A percentile compares a stretch with the other conserved stretches of the same genome.
phyloP scores from a whole-genome alignment of 805 yeast species.

The Candida xiaguanensis region DNA sequence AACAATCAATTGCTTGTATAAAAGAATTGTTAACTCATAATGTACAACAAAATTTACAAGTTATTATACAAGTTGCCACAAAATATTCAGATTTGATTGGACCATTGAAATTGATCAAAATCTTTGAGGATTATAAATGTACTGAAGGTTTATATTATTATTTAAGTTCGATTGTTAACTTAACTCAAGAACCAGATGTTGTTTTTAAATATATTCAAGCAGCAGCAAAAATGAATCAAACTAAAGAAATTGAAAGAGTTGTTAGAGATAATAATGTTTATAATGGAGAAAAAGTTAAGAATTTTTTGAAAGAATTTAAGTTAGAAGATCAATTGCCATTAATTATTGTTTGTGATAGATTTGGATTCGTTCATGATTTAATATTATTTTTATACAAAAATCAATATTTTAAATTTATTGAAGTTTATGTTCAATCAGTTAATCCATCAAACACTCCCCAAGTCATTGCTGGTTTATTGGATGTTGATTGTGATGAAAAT shows the following conservation, averaged over 20 bases:
- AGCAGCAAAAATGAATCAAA: conserved; percentile 86
- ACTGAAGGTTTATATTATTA: conserved; percentile 93
- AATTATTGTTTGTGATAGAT: conserved; percentile 94
- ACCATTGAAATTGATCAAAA: conserved; percentile 73
- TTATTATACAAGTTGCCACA: conserved; percentile 93
- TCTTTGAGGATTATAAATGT: conserved; percentile 91
- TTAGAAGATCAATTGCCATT: conserved; percentile 94
- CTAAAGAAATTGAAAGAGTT: conserved; percentile 91
- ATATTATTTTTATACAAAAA: conserved; percentile 91
- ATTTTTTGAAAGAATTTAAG: conserved; percentile 90
- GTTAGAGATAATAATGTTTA: conserved; percentile 92
- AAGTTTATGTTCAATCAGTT: conserved; percentile 96
- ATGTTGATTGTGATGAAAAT: conserved; percentile 94
- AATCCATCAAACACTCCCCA: conserved; percentile 95
- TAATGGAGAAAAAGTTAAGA: conserved; percentile 96
- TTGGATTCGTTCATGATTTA: conserved; percentile 86
- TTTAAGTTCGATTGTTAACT: conserved; percentile 86
- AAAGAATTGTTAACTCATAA: conserved; percentile 78
- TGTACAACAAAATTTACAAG: conserved; percentile 83
- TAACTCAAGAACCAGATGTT: conserved; percentile 91
- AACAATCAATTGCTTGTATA: conserved; percentile 84
- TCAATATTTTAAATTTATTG: conserved; percentile 93
- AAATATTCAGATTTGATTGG: conserved; percentile 94
- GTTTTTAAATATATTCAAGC: conserved; percentile 95
- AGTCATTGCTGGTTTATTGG: conserved; percentile 92